These are phyloP conservation scores for Trichoderma gamsii DNA, from an alignment of 495 filamentous ascomycete species.

Conservation along the genomic window DNA sequence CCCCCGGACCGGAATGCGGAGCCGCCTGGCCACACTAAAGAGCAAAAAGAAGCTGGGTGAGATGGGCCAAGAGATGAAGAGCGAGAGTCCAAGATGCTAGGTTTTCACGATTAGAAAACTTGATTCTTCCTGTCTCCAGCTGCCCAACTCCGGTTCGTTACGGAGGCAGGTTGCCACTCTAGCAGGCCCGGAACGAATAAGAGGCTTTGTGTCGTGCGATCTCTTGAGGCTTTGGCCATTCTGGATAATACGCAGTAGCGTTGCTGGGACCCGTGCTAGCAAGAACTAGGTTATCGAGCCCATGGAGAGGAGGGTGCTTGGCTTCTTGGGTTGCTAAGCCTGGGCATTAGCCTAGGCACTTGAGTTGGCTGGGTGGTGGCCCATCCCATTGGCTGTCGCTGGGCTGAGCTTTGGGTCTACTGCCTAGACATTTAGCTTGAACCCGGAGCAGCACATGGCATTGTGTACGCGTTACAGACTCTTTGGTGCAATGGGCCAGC, in stretches of 20 bases:
- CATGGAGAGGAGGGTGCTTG: too few relatives aligned
- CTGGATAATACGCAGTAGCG: background rate
- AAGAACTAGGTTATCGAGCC: too few relatives aligned
- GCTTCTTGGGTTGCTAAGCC: background rate
- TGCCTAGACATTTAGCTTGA: background rate
- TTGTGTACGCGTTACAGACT: too few relatives aligned
- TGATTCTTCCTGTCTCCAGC: background rate
- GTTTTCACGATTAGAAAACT: background rate
- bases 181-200: background rate
- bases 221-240: background rate
- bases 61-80: background rate
- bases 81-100: background rate
- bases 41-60: constrained; percentile 2
- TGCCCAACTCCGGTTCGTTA: background rate
- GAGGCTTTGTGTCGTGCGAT: constrained; percentile 1
- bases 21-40: constrained; percentile 2
- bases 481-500: background rate
- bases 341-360: background rate
- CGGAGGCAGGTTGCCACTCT: background rate
- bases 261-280: too few relatives aligned
- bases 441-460: background rate
- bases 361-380: background rate
- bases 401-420: background rate
- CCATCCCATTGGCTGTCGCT: constrained; percentile 5
- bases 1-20: constrained; percentile 11